A percentile compares a stretch with the other conserved stretches of the same genome.
Evolutionary conservation across 768 basidiomycete species (phyloP).

Genomic region (Lactifluus subvellereus): DNA sequence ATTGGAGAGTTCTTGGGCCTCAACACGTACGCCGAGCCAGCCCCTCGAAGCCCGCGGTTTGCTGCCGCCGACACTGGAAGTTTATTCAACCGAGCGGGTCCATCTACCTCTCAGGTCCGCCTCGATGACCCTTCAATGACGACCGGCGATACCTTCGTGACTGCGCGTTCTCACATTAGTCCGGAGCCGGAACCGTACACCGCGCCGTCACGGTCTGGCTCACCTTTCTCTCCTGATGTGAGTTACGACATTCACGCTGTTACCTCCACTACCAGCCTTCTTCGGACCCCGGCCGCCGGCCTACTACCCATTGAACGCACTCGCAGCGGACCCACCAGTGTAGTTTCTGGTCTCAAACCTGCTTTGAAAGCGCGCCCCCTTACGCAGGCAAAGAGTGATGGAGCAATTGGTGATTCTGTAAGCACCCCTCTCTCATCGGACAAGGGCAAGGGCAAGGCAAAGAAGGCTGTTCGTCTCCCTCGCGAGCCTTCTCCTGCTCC

Average conservation of each 20-base stretch:
- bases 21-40: constrained; percentile 43
- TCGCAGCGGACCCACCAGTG: not conserved
- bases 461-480: constrained; percentile 7
- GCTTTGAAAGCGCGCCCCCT: constrained; percentile 1
- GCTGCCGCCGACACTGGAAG: not conserved
- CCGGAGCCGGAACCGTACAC: constrained; percentile 19
- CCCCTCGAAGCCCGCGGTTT: constrained; percentile 7
- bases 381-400: constrained; percentile 3
- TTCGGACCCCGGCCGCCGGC: not conserved
- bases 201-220: constrained; percentile 12
- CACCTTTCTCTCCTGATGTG: not conserved
- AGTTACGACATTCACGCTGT: not conserved
- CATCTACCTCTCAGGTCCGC: not conserved
- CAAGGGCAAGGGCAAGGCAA: constrained; percentile 28
- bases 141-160: constrained; percentile 29
- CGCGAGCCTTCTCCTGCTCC: constrained; percentile 39
- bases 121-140: constrained; percentile 16
- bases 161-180: constrained; percentile 29
- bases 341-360: not conserved
- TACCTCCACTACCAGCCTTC: constrained; percentile 14
- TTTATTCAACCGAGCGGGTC: not conserved
- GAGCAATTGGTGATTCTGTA: not conserved
- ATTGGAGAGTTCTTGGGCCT: constrained; percentile 73
- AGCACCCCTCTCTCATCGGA: not conserved
- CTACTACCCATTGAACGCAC: not conserved